These are phyloP conservation scores for Claviceps quebecensis DNA, from an alignment of 2,329 filamentous ascomycete genomes.

Conservation along the genomic window DNA sequence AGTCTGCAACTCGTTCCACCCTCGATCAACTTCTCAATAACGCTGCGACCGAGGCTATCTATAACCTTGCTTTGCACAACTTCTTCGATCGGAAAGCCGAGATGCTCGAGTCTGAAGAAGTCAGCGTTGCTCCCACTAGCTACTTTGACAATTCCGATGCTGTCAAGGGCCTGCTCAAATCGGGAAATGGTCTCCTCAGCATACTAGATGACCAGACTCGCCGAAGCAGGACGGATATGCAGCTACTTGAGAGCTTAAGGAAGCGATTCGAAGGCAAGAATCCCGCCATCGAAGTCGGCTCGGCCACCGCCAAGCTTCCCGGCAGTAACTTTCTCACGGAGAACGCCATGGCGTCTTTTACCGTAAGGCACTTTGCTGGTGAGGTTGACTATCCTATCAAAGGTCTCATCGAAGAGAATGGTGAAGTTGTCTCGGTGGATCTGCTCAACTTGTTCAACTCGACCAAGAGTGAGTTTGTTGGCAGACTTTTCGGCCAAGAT, in stretches of 20 bases:
- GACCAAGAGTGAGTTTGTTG: slow-evolving; percentile 78
- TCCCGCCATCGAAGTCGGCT: slow-evolving; percentile 68
- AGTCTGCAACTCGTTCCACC: slow-evolving; percentile 66
- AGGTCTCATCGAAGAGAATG: slow-evolving; percentile 85
- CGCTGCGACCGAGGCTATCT: slow-evolving; percentile 79
- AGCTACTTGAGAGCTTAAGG: slow-evolving; percentile 77
- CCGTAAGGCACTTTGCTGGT: slow-evolving; percentile 87
- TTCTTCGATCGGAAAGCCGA: slow-evolving; percentile 95
- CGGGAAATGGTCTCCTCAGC: slow-evolving; percentile 81
- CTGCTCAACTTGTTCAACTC: slow-evolving; percentile 85
- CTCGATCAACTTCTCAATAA: slow-evolving; percentile 93
- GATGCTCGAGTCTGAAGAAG: slow-evolving; percentile 85
- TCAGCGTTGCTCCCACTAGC: slow-evolving; percentile 76
- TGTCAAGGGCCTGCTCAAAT: slow-evolving; percentile 79
- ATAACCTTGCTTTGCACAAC: slow-evolving; percentile 85
- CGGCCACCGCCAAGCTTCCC: slow-evolving; percentile 60
- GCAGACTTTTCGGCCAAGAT: slow-evolving; percentile 89
- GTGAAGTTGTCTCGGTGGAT: slow-evolving; percentile 89
- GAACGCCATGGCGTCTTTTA: slow-evolving; percentile 69
- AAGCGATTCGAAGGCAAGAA: slow-evolving; percentile 95
- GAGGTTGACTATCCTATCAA: slow-evolving; percentile 89
- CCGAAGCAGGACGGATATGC: slow-evolving; percentile 74
- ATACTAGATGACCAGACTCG: slow-evolving; percentile 94
- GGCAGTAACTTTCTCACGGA: slow-evolving; percentile 84
- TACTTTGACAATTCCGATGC: slow-evolving; percentile 98